Conservation (phyloP, 768 basidiomycete genomes). For the Fomitopsis serialis region DNA sequence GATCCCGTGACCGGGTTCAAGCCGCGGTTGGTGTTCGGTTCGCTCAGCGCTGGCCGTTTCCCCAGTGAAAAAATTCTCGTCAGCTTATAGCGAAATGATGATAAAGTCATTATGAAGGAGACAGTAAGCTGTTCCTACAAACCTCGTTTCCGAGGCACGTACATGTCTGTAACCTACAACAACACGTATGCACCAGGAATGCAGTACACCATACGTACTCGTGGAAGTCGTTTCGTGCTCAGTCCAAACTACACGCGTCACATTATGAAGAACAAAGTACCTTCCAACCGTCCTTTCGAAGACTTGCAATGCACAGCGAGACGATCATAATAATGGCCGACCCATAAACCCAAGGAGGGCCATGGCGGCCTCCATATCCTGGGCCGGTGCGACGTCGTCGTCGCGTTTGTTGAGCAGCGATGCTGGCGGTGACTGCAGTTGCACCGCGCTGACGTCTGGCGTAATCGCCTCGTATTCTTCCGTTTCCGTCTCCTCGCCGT, state of each 20-base stretch:
- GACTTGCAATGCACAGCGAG: not conserved
- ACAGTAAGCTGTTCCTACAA: no score
- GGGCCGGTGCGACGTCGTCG: constrained; percentile 2
- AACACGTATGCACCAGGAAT: constrained; percentile 3
- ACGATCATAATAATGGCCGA: not conserved
- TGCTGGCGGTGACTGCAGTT: constrained; percentile 4
- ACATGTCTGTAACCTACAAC: not conserved
- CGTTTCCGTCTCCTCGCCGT: constrained; percentile 13
- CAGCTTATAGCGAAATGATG: not conserved
- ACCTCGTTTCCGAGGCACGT: not conserved
- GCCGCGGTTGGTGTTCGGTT: no score
- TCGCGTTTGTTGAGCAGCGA: not conserved
- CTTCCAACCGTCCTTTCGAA: not conserved
- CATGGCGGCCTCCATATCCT: constrained; percentile 20
- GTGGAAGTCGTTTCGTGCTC: constrained; percentile 6
- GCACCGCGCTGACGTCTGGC: constrained; percentile 10
- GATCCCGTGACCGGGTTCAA: not conserved
- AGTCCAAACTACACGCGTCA: not conserved
- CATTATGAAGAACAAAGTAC: not conserved
- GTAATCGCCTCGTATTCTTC: constrained; percentile 16
- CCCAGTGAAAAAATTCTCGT: not conserved
- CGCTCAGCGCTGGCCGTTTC: not conserved
- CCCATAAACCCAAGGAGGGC: constrained; percentile 15
- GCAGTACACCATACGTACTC: constrained; percentile 10
- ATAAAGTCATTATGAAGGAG: no score